Evolutionary conservation across 768 basidiomycete genomes (phyloP), one percentile per base, ranked within the genome.

Genomic region (Phlebiopsis gigantea): DNA sequence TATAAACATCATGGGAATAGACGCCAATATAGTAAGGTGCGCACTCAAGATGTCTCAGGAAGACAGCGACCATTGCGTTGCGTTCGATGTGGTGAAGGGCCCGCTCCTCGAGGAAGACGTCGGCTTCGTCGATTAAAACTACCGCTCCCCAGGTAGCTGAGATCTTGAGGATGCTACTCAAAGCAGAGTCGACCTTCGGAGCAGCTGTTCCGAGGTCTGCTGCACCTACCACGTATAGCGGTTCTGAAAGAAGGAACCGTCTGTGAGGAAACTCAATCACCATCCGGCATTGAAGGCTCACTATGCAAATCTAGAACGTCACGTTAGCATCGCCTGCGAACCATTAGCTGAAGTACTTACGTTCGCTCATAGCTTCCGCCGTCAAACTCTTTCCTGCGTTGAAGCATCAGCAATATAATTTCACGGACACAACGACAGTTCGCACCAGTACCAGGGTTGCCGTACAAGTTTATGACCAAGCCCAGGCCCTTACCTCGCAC

Each of bases 21-120:
- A 49, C 28, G 6, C 17, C 28, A n/a, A 26, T 19, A 22, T 21
- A 2, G 19, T 3, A 28, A 45, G 48, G 14, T n/a, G 39, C 58
- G 43, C 34, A 66, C 66, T 66, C 67, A 1, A 65, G 61, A 39
- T 68, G 66, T 12, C 66, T 46, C 21, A 68, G 62, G 57, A 68
- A 87, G 12, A 86, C 84, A 3, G 84, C 84, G 5, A 88, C 84
- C 79, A 87, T 84, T 0, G 85, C 85, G 61, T 87, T 88, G 10
- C 85, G 76, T 62, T 83, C 76, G 12, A 87, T 65, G 63, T 86
- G 80, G 55, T 84, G 81, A 39, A 85, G 70, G 3, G 82, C 82
- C 5, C 85, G 79, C 65, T 82, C 80, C 63, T 87, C 85, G 28
- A 88, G 75, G 78, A 87, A 88, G 4, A 88, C 84, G 68, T 88